Conservation (phyloP, 2,329 filamentous ascomycete genomes). For the Neonectria ditissima region DNA sequence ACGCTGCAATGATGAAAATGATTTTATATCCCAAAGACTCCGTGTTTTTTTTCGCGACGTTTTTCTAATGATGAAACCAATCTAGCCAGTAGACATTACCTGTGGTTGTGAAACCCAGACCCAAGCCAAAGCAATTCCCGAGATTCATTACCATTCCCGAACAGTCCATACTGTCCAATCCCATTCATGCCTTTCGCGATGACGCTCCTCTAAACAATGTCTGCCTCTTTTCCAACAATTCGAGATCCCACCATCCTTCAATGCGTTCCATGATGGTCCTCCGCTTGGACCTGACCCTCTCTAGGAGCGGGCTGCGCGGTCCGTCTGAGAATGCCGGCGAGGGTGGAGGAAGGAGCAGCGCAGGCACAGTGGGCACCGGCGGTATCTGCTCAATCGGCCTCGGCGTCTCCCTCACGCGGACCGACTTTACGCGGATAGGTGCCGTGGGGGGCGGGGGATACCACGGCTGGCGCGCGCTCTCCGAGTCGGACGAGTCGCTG, state of each 20-base stretch:
- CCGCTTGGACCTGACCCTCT: slow-evolving; percentile 51
- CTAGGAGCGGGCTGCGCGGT: slow-evolving; percentile 43
- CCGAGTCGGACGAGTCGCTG: slow-evolving; percentile 48
- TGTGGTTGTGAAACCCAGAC: slow-evolving; percentile 25
- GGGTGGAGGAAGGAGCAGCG: slow-evolving; percentile 34
- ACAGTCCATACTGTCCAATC: slow-evolving; percentile 20
- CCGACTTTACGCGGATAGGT: slow-evolving; percentile 41
- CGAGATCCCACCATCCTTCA: slow-evolving; percentile 68
- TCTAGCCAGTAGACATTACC: slow-evolving; percentile 49
- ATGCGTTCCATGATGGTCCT: slow-evolving; percentile 62
- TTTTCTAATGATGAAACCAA: slow-evolving; percentile 36
- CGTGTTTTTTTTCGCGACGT: slow-evolving; percentile 28
- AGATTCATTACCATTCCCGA: slow-evolving; percentile 27
- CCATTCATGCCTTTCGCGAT: slow-evolving; percentile 27
- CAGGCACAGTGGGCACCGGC: slow-evolving; percentile 46
- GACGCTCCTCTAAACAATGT: slow-evolving; percentile 47
- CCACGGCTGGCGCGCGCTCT: slow-evolving; percentile 46
- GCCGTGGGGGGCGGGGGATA: slow-evolving; percentile 54
- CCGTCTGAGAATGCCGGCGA: slow-evolving; percentile 35
- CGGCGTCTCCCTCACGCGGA: slow-evolving; percentile 38
- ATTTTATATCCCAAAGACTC: slow-evolving; percentile 16
- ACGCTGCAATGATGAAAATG: background rate
- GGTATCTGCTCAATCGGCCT: slow-evolving; percentile 47
- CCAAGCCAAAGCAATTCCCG: slow-evolving; percentile 30
- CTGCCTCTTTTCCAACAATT: slow-evolving; percentile 59